A percentile compares a stretch with the other conserved stretches of the same genome.
Conservation (phyloP, 495 filamentous ascomycete genomes). For the Schizothecium vesticola region DNA sequence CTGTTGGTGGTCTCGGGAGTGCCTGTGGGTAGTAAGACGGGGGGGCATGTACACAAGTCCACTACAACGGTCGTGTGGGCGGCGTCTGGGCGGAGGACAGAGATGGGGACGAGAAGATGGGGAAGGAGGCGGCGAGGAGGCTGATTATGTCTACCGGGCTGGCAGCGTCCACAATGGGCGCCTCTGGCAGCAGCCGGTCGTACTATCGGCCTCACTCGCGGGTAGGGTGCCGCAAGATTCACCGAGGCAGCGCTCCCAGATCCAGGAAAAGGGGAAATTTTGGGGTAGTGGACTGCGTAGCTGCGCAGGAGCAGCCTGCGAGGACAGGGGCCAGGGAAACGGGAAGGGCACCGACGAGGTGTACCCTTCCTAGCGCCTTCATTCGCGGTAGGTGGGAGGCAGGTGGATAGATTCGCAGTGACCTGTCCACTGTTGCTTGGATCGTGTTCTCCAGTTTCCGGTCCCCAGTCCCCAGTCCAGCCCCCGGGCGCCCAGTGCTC, state of each 20-base stretch:
- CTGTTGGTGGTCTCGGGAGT: slow-evolving; percentile 22
- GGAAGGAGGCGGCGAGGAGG: slow-evolving; percentile 11
- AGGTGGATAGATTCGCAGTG: neutral
- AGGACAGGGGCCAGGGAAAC: slow-evolving; percentile 18
- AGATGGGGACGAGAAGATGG: slow-evolving; percentile 5
- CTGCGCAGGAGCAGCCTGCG: neutral
- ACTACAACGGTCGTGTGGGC: neutral
- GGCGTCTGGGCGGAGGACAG: slow-evolving; percentile 7
- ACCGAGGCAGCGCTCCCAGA: slow-evolving; percentile 17
- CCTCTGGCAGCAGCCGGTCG: slow-evolving; percentile 19
- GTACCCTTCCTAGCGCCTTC: neutral
- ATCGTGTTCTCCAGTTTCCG: slow-evolving; percentile 15
- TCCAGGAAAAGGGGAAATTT: slow-evolving; percentile 9
- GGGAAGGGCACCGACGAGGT: slow-evolving; percentile 21
- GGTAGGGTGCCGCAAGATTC: slow-evolving; percentile 24
- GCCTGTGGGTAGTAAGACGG: slow-evolving; percentile 1
- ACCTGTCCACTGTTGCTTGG: slow-evolving; percentile 7
- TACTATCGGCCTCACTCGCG: slow-evolving; percentile 27
- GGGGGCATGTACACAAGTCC: neutral
- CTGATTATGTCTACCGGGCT: slow-evolving; percentile 17
- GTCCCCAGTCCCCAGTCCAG: slow-evolving; percentile 3
- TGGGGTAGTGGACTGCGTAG: slow-evolving; percentile 14
- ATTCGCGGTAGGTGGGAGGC: neutral
- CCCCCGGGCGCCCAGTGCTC: neutral
- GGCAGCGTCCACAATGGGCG: slow-evolving; percentile 8